Evolutionary conservation across 1,284 basidiomycete genomes (phyloP), one percentile per base, ranked within the genome.

Genomic region (Macrocybe sp.): DNA sequence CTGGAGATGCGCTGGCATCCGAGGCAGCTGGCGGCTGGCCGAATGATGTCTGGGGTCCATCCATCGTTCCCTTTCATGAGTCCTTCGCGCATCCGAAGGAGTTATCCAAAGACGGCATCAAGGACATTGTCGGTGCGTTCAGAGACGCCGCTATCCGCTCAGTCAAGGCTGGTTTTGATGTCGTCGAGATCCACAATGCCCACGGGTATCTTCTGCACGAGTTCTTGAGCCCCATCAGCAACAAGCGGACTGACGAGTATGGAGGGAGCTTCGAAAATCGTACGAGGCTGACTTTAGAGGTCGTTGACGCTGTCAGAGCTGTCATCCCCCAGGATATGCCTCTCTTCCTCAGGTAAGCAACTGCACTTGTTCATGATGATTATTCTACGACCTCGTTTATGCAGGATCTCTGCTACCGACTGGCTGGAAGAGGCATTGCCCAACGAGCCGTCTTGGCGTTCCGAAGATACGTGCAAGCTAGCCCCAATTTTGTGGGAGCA

Each of bases 211-310:
- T 84, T 28, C 52, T 83, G 16, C 69, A 73, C 55, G 61, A 61
- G 41, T 72, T 87, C 70, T 36, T 80, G 37, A 81, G 78, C 49
- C 85, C 86, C 0, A 60, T 76, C n/a, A 76, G 75, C 49, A 91
- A 90, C 70, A 72, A 76, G 55, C 76, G 87, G 8, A 83, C 75
- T 2, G 88, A 90, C 60, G 64, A 79, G 54, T 91, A 89, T 58
- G 86, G 87, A 4, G 88, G 88, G 2, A 77, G 73, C 55, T 80
- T 87, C 54, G 83, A 87, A 60, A 88, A 88, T 61, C 76, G 85
- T 37, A 73, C 75, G 29, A 68, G 85, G 11, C 61, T 88, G 6
- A 72, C 76, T 2, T 62, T 89, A 10, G 78, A 85, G 59, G 63
- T 86, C 33, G 74, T 79, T 14, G 67, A 76, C 46, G 64, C 72